Conservation (phyloP, 345 rosid species). For the Streptanthus diversifolius region DNA sequence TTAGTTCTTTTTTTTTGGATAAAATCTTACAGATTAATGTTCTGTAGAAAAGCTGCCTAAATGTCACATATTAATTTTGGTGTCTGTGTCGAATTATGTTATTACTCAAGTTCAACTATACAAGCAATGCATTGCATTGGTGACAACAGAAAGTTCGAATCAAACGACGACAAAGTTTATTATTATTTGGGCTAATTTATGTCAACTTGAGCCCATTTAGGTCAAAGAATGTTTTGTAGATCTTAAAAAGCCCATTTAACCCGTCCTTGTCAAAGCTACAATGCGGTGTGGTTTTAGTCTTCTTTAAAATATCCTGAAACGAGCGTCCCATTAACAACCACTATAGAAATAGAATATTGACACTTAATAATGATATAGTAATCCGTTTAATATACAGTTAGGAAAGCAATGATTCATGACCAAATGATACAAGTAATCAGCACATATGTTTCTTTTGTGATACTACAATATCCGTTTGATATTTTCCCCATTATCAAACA, state of each 20-base stretch:
- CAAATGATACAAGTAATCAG: background rate
- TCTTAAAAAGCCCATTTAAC: background rate
- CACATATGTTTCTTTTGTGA: background rate
- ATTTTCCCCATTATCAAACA: background rate
- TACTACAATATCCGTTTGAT: background rate
- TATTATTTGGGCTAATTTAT: background rate
- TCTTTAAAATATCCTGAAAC: background rate
- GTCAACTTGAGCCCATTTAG: no score
- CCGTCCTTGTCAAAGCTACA: no score
- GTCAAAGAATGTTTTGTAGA: no score
- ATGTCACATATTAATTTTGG: no score
- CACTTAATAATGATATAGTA: background rate
- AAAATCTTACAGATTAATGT: no score
- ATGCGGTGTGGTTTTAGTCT: no score
- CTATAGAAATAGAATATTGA: background rate
- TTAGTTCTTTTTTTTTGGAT: no score
- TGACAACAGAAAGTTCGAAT: no score
- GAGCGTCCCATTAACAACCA: constrained; percentile 12
- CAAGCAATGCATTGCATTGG: no score
- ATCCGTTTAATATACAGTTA: background rate
- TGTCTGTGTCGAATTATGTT: no score
- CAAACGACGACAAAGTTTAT: background rate
- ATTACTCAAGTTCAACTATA: no score
- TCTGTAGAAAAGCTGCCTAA: no score
- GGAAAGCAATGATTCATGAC: constrained; percentile 16